Evolutionary conservation across 345 rosid species (phyloP).

Genomic region (Acer saccharum): DNA sequence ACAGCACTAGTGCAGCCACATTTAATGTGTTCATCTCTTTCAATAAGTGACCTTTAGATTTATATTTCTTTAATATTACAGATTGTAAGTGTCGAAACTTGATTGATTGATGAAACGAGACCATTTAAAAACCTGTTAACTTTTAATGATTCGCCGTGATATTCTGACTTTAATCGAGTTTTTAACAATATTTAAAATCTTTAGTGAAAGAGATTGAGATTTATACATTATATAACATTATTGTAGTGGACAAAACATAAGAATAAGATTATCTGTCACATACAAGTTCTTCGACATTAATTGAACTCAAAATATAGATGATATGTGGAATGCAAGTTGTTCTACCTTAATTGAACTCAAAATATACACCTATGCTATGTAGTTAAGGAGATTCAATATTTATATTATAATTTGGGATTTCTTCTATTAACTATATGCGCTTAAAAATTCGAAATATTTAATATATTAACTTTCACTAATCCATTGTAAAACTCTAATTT

Average conservation of each 20-base stretch:
- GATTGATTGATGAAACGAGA: neutral
- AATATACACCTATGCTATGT: neutral
- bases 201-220: neutral
- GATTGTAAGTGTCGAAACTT: neutral
- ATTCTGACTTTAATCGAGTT: neutral
- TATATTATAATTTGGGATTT: no score
- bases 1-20: neutral
- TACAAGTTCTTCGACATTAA: no score
- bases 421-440: neutral
- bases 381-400: no score
- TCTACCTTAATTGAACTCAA: no score
- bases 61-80: neutral
- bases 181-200: no score
- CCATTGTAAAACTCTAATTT: neutral
- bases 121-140: no score
- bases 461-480: neutral
- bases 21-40: neutral
- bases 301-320: no score
- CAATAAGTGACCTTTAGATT: constrained; percentile 12
- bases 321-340: no score
- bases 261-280: neutral
- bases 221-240: no score
- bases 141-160: neutral
- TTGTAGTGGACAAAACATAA: neutral
- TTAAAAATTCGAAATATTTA: no score